Percentiles rank a stretch among this genome's conserved stretches.
Evolutionary conservation across 2,329 filamentous ascomycete species (phyloP).

Genomic region (Aspergillus neotritici): DNA sequence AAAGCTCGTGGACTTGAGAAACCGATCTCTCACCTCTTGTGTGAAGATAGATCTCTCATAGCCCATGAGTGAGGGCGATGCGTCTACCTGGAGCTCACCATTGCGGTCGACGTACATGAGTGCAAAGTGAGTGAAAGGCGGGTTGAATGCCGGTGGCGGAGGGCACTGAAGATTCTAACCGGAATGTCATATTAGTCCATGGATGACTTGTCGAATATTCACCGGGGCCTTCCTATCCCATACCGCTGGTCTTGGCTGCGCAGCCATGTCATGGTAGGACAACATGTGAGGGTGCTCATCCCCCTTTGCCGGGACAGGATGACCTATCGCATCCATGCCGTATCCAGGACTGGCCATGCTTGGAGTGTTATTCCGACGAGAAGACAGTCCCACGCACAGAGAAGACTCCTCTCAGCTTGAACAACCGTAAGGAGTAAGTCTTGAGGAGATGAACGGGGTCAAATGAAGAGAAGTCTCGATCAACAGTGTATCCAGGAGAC

Average conservation of each 20-base stretch:
- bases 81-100: conserved; percentile 27
- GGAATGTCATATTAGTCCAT: conserved; percentile 6
- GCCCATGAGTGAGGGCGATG: conserved; percentile 29
- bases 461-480: conserved; percentile 1
- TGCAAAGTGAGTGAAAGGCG: conserved; percentile 33
- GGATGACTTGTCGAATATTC: conserved; percentile 2
- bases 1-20: conserved; percentile 25
- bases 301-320: conserved; percentile 9
- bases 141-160: conserved; percentile 14
- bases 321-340: conserved; percentile 14
- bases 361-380: not conserved
- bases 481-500: too few relatives aligned
- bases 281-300: conserved; percentile 13
- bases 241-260: conserved; percentile 17
- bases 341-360: conserved; percentile 13
- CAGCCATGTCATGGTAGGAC: conserved; percentile 18
- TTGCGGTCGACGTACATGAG: conserved; percentile 33
- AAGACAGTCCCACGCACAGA: not conserved
- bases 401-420: too few relatives aligned
- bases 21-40: conserved; percentile 31
- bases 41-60: conserved; percentile 32
- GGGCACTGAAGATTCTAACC: conserved; percentile 17
- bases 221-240: not conserved
- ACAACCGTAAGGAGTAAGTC: too few relatives aligned
- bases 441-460: not conserved